Evolutionary conservation across 2,329 filamentous ascomycete species (phyloP).

Genomic region (Colletotrichum zoysiae): DNA sequence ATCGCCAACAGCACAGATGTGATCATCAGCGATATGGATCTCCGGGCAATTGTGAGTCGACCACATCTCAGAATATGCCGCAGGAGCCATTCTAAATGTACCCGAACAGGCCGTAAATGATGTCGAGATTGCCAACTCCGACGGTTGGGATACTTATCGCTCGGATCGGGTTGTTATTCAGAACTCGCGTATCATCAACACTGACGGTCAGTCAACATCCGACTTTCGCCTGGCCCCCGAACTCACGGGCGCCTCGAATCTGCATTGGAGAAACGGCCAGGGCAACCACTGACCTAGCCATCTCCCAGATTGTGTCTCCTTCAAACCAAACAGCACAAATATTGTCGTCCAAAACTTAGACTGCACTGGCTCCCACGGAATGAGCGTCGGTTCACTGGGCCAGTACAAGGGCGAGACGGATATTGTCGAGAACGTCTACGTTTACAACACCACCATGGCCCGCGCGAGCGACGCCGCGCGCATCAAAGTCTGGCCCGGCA

Average conservation of each 20-base stretch:
- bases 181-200: conserved; percentile 73
- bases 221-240: neutral
- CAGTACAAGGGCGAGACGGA: conserved; percentile 75
- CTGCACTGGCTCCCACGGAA: conserved; percentile 79
- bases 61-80: conserved; percentile 44
- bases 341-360: conserved; percentile 75
- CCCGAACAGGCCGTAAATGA: conserved; percentile 59
- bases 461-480: conserved; percentile 74
- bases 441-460: conserved; percentile 70
- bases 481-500: conserved; percentile 77
- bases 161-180: conserved; percentile 75
- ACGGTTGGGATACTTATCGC: conserved; percentile 65
- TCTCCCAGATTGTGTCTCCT: conserved; percentile 71
- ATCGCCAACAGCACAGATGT: conserved; percentile 75
- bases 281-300: neutral
- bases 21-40: conserved; percentile 72
- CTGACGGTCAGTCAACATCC: conserved; percentile 59
- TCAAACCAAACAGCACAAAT: conserved; percentile 80
- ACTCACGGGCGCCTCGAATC: neutral
- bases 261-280: neutral
- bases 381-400: conserved; percentile 78
- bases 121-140: conserved; percentile 76
- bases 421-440: conserved; percentile 76
- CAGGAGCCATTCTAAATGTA: neutral
- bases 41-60: conserved; percentile 53